These are phyloP conservation scores for Phytophthora citrophthora DNA, from an alignment of 352 stramenopile genomes.

Conservation along the genomic window DNA sequence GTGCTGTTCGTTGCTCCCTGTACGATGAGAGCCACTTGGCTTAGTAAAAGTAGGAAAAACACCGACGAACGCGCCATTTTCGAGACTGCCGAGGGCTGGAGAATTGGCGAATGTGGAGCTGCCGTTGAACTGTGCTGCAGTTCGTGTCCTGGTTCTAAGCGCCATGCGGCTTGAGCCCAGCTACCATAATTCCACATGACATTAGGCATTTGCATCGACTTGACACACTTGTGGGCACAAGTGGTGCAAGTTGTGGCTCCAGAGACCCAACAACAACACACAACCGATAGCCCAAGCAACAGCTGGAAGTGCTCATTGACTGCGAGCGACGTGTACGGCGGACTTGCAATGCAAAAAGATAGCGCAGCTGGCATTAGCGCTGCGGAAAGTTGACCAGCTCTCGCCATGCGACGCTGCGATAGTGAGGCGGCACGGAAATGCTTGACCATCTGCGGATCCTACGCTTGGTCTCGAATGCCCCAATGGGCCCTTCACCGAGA, in stretches of 20 bases:
- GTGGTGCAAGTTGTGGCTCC: slow-evolving; percentile 15
- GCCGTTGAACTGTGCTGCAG: not conserved
- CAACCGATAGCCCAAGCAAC: slow-evolving; percentile 6
- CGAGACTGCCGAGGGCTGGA: slow-evolving; percentile 1
- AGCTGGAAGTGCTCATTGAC: slow-evolving; percentile 20
- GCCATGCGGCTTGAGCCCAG: slow-evolving; percentile 28
- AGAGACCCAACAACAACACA: slow-evolving; percentile 17
- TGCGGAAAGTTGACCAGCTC: slow-evolving; percentile 9
- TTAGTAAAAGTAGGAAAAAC: slow-evolving; percentile 18
- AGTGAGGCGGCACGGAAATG: slow-evolving; percentile 8
- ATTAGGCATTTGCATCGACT: slow-evolving; percentile 8
- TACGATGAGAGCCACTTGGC: slow-evolving; percentile 18
- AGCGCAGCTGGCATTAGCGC: slow-evolving; percentile 20
- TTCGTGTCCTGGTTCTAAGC: slow-evolving; percentile 16
- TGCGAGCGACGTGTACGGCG: not conserved
- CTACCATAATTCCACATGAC: slow-evolving; percentile 32
- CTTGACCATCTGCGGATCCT: slow-evolving; percentile 3
- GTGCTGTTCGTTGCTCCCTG: slow-evolving; percentile 15
- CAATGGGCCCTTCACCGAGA: slow-evolving; percentile 10
- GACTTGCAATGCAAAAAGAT: slow-evolving; percentile 20
- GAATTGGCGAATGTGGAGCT: slow-evolving; percentile 24
- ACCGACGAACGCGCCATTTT: slow-evolving; percentile 22
- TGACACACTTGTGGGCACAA: slow-evolving; percentile 12
- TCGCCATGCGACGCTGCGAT: slow-evolving; percentile 20
- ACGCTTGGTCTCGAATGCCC: slow-evolving; percentile 7